phyloP scores from a whole-genome alignment of 2,329 filamentous ascomycete species.

The Pseudofabraea citricarpa region DNA sequence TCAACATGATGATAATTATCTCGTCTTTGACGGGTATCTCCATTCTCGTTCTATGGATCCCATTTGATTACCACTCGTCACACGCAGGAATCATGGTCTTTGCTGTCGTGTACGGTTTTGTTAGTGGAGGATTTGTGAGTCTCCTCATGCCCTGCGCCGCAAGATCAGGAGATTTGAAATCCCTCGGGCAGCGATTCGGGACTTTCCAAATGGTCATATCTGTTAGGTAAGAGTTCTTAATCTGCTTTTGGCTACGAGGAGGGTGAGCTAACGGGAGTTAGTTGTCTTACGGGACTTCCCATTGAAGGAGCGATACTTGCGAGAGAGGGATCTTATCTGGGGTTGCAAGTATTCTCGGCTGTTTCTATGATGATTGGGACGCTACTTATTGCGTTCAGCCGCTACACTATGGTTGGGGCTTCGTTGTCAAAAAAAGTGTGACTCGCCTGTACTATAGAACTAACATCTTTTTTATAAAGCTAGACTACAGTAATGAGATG shows the following conservation, averaged over 20 bases:
- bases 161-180: constrained; percentile 36
- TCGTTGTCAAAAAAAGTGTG: background rate
- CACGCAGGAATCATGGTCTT: constrained; percentile 54
- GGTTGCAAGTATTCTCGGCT: constrained; percentile 59
- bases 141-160: constrained; percentile 59
- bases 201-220: constrained; percentile 18
- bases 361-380: constrained; percentile 39
- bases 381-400: constrained; percentile 27
- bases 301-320: constrained; percentile 59
- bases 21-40: constrained; percentile 26
- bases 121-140: constrained; percentile 59
- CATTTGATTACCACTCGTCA: constrained; percentile 42
- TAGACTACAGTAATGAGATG: too few relatives aligned
- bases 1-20: constrained; percentile 20
- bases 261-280: constrained; percentile 46
- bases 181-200: constrained; percentile 30
- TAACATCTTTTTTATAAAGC: too few relatives aligned
- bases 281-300: constrained; percentile 58
- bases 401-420: constrained; percentile 3
- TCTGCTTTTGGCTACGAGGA: background rate
- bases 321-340: constrained; percentile 35
- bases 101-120: constrained; percentile 62
- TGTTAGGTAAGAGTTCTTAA: constrained; percentile 53
- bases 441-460: too few relatives aligned
- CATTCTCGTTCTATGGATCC: constrained; percentile 46